A percentile compares a stretch with the other conserved stretches of the same genome.
These are phyloP conservation scores for Aureobasidium musti DNA, from an alignment of 2,329 filamentous ascomycete species.

Conservation along the genomic window DNA sequence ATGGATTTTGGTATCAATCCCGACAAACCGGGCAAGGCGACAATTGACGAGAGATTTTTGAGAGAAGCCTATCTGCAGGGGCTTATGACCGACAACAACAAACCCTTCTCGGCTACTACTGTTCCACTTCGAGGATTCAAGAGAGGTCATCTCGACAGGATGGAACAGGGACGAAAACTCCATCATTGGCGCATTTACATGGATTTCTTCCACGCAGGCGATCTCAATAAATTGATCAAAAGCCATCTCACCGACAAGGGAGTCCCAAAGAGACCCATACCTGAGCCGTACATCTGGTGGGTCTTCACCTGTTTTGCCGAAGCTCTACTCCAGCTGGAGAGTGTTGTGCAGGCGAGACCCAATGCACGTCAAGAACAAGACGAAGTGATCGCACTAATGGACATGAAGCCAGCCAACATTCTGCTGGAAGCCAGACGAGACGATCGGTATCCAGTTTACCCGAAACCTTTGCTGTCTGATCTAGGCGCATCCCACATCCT, in stretches of 20 bases:
- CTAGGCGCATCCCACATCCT: conserved; percentile 7
- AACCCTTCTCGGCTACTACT: neutral
- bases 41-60: neutral
- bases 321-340: neutral
- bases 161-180: too few relatives aligned
- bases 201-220: neutral
- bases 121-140: neutral
- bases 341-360: neutral
- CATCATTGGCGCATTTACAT: conserved; percentile 11
- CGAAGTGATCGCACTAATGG: neutral
- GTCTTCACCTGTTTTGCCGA: neutral
- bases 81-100: neutral
- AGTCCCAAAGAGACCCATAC: neutral
- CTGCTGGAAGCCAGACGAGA: neutral
- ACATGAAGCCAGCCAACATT: conserved; percentile 7
- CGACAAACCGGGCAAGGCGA: neutral
- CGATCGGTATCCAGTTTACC: neutral
- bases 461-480: neutral
- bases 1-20: neutral
- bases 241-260: neutral
- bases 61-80: conserved; percentile 7
- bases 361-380: neutral
- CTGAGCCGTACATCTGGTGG: conserved; percentile 6
- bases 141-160: neutral
- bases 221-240: neutral